Conservation (phyloP, 306 rosid species). For the Castanea sativa region DNA sequence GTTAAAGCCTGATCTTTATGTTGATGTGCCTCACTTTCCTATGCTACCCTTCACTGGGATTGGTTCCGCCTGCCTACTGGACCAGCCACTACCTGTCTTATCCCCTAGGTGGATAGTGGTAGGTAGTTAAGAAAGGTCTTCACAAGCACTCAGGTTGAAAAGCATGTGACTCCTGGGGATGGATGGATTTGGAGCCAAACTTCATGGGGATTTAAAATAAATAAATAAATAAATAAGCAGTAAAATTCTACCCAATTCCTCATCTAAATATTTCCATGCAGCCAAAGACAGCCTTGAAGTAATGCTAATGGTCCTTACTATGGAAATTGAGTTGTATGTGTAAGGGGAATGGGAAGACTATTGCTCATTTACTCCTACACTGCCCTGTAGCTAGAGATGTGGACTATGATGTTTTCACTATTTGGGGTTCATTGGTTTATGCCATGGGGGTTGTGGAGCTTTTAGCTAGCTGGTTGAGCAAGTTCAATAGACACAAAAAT, state of each 20-base stretch:
- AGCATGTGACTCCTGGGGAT: neutral
- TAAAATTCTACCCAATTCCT: neutral
- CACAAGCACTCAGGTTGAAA: neutral
- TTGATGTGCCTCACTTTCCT: neutral
- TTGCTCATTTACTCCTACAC: too few species aligned
- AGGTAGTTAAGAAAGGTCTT: neutral
- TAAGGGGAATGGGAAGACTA: too few species aligned
- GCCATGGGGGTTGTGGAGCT: too few species aligned
- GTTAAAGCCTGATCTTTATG: neutral
- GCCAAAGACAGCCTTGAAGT: neutral
- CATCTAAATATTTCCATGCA: neutral
- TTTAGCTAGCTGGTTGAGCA: too few species aligned
- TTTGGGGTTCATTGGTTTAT: too few species aligned
- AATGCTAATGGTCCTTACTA: neutral
- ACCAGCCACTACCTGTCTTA: conserved; percentile 3
- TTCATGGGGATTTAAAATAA: neutral
- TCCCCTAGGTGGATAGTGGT: neutral
- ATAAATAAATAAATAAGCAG: neutral
- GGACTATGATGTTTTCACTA: too few species aligned
- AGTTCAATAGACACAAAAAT: too few species aligned
- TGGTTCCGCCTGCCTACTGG: neutral
- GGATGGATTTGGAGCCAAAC: neutral
- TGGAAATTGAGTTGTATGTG: neutral
- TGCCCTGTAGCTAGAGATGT: too few species aligned
- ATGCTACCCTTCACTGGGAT: conserved; percentile 10